These are phyloP conservation scores for Dacryopinax primogenitus DNA, from an alignment of 768 basidiomycete genomes.

Conservation along the genomic window DNA sequence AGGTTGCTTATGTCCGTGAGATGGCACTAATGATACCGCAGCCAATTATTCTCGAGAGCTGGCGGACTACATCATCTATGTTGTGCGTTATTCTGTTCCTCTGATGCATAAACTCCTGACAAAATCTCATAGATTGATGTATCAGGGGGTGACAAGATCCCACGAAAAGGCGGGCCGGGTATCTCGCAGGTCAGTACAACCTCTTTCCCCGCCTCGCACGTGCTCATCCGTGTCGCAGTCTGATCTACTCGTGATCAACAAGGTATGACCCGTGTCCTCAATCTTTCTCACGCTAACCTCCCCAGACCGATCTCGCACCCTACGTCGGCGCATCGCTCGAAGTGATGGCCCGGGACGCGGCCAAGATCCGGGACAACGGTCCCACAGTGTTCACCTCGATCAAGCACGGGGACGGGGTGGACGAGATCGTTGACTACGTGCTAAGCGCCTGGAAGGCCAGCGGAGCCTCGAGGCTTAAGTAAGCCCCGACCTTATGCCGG, in stretches of 20 bases:
- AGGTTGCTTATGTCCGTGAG: background rate
- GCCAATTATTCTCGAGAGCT: conserved; percentile 94
- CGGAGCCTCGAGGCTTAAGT: conserved; percentile 22
- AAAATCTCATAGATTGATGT: conserved; percentile 29
- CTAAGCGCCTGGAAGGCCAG: conserved; percentile 72
- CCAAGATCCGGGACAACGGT: conserved; percentile 84
- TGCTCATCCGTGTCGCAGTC: conserved; percentile 38
- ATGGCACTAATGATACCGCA: background rate
- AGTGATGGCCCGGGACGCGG: conserved; percentile 89
- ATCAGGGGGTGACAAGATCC: conserved; percentile 90
- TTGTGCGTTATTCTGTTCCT: conserved; percentile 35
- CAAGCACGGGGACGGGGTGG: conserved; percentile 61
- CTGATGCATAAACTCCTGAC: background rate
- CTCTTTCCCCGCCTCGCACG: background rate
- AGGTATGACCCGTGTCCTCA: conserved; percentile 34
- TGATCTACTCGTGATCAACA: conserved; percentile 89
- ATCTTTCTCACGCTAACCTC: background rate
- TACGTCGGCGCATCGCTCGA: conserved; percentile 85
- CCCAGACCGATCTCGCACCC: conserved; percentile 81
- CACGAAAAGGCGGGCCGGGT: conserved; percentile 93
- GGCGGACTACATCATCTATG: conserved; percentile 94
- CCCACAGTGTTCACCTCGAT: conserved; percentile 87
- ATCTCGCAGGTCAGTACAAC: conserved; percentile 44
- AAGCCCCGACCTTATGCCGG: background rate
- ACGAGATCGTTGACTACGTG: conserved; percentile 68